Evolutionary conservation across 352 stramenopile species (phyloP).

Genomic region (Phytophthora boehmeriae): DNA sequence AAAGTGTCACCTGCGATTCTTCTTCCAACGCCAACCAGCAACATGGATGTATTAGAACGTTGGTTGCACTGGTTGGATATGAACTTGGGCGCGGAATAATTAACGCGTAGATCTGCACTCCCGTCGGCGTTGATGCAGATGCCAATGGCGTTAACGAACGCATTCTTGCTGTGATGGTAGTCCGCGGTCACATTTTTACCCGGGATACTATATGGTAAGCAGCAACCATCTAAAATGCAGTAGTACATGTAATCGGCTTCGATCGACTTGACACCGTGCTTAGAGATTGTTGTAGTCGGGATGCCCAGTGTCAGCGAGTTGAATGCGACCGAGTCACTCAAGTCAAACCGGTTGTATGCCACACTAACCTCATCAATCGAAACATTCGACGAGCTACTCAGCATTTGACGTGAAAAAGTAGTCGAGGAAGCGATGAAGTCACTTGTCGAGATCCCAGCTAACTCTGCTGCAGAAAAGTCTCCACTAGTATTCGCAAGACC

Average conservation of each 20-base stretch:
- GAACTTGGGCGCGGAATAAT: background rate
- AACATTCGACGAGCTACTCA: constrained; percentile 6
- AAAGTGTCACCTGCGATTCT: background rate
- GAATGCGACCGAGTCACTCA: constrained; percentile 18
- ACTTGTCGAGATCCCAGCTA: background rate
- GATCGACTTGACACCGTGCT: constrained; percentile 1
- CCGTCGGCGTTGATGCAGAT: constrained; percentile 18
- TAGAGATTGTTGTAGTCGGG: background rate
- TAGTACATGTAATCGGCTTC: background rate
- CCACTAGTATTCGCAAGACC: background rate
- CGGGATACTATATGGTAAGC: background rate
- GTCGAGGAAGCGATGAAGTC: constrained; percentile 8
- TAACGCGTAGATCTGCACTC: constrained; percentile 10
- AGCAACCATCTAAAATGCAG: constrained; percentile 12
- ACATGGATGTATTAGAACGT: constrained; percentile 13
- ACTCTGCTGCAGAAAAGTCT: background rate
- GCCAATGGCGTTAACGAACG: constrained; percentile 11
- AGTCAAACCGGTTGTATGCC: constrained; percentile 5
- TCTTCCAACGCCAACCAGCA: constrained; percentile 6
- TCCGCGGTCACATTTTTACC: background rate
- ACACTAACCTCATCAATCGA: background rate
- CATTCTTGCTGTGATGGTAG: background rate
- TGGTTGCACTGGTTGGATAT: background rate
- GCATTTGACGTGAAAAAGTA: background rate
- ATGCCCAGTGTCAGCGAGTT: constrained; percentile 32